phyloP scores from a whole-genome alignment of 495 filamentous ascomycete genomes.

The Echria macrotheca region DNA sequence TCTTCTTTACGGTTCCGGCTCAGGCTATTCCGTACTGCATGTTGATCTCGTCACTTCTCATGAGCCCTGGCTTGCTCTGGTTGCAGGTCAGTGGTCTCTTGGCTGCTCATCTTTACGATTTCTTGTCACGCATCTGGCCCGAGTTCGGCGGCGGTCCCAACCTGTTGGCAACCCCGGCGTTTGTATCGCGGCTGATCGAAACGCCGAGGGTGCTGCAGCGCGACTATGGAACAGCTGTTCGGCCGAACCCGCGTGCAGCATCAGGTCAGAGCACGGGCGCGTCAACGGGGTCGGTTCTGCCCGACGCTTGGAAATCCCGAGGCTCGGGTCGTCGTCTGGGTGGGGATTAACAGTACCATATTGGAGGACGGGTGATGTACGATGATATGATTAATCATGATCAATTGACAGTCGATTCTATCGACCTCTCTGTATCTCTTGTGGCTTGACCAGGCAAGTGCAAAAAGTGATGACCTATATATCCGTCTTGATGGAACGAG shows the following conservation, averaged over 20 bases:
- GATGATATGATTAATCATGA: conserved; percentile 1
- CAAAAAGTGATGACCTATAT: too few species aligned
- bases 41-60: conserved; percentile 61
- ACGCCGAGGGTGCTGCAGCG: conserved; percentile 37
- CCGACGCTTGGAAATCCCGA: conserved; percentile 58
- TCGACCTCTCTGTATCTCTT: too few species aligned
- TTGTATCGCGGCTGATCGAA: conserved; percentile 58
- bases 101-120: conserved; percentile 81
- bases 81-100: conserved; percentile 63
- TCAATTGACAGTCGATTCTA: too few species aligned
- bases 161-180: conserved; percentile 60
- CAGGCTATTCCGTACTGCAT: conserved; percentile 72
- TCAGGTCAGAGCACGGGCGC: conserved; percentile 32
- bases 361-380: neutral
- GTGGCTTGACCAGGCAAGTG: too few species aligned
- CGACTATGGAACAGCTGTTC: conserved; percentile 56
- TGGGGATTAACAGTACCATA: conserved; percentile 24
- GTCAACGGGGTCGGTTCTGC: conserved; percentile 36
- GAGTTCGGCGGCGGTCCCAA: conserved; percentile 74
- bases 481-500: too few species aligned
- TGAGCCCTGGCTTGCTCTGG: conserved; percentile 38
- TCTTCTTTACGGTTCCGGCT: conserved; percentile 70
- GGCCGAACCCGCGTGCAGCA: conserved; percentile 23
- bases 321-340: conserved; percentile 68
- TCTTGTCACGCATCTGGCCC: conserved; percentile 75